Evolutionary conservation across 805 yeast genomes (phyloP).

Genomic region (Brettanomyces nanus): DNA sequence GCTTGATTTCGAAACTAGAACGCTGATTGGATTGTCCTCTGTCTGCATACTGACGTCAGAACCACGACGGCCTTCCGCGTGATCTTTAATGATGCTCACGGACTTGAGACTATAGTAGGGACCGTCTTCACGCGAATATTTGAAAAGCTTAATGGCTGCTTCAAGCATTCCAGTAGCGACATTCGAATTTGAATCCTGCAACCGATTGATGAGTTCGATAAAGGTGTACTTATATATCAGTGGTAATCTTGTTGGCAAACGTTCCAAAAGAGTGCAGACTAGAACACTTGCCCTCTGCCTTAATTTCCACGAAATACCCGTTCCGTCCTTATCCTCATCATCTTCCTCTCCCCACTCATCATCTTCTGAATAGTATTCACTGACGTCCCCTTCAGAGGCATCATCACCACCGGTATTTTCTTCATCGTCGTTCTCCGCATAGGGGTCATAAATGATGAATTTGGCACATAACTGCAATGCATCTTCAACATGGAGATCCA

Average conservation of each 20-base stretch:
- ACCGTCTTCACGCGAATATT: slow-evolving; percentile 22
- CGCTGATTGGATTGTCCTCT: slow-evolving; percentile 23
- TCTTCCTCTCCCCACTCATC: slow-evolving; percentile 31
- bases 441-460: slow-evolving; percentile 41
- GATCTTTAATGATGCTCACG: slow-evolving; percentile 16
- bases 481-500: slow-evolving; percentile 21
- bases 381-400: slow-evolving; percentile 8
- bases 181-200: slow-evolving; percentile 37
- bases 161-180: slow-evolving; percentile 44
- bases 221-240: slow-evolving; percentile 26
- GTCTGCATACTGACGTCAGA: slow-evolving; percentile 34
- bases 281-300: slow-evolving; percentile 44
- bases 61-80: slow-evolving; percentile 17
- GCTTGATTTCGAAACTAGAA: slow-evolving; percentile 7
- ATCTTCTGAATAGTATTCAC: slow-evolving; percentile 23
- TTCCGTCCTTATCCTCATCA: slow-evolving; percentile 36
- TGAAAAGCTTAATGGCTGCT: slow-evolving; percentile 35
- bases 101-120: slow-evolving; percentile 24
- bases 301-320: slow-evolving; percentile 49
- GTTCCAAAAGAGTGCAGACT: slow-evolving; percentile 29
- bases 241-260: slow-evolving; percentile 30
- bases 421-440: slow-evolving; percentile 26
- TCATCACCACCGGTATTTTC: slow-evolving; percentile 24
- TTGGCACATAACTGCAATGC: slow-evolving; percentile 22
- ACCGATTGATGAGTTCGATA: slow-evolving; percentile 24